Evolutionary conservation across 179 eudicot genomes (phyloP).

Genomic region (Silene coronaria): DNA sequence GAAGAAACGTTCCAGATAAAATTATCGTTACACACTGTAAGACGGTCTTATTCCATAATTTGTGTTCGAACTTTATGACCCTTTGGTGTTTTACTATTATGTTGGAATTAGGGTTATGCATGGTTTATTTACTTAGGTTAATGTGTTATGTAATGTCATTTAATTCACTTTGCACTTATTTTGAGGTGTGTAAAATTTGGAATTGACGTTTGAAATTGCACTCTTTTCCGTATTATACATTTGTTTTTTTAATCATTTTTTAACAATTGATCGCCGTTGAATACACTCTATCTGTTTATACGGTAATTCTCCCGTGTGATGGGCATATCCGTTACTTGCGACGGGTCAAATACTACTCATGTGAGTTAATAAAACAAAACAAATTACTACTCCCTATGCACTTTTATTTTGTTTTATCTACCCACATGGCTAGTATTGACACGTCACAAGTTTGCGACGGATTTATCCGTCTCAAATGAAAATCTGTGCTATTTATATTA

Average conservation of each 20-base stretch:
- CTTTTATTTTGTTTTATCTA: too few relatives aligned
- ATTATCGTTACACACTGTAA: not conserved
- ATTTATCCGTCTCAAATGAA: too few relatives aligned
- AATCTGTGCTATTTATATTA: too few relatives aligned
- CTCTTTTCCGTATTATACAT: not conserved
- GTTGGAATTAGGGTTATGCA: constrained; percentile 12
- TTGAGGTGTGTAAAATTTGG: not conserved
- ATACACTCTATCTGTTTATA: not conserved
- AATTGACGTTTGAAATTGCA: not conserved
- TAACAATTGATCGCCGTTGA: not conserved
- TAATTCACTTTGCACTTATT: not conserved
- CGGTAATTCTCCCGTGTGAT: too few relatives aligned
- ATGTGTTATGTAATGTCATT: constrained; percentile 13
- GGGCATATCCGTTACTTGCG: too few relatives aligned
- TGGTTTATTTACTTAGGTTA: constrained; percentile 8
- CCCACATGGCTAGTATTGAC: too few relatives aligned
- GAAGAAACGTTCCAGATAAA: constrained; percentile 6
- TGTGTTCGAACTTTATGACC: not conserved
- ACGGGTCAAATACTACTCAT: too few relatives aligned
- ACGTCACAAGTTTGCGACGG: too few relatives aligned
- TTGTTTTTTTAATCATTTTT: not conserved
- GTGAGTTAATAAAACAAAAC: too few relatives aligned
- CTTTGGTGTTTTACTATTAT: not conserved
- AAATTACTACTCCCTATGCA: too few relatives aligned
- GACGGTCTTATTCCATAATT: not conserved